Conservation (phyloP, 2,329 filamentous ascomycete genomes). For the Decorospora gaudefroyi region DNA sequence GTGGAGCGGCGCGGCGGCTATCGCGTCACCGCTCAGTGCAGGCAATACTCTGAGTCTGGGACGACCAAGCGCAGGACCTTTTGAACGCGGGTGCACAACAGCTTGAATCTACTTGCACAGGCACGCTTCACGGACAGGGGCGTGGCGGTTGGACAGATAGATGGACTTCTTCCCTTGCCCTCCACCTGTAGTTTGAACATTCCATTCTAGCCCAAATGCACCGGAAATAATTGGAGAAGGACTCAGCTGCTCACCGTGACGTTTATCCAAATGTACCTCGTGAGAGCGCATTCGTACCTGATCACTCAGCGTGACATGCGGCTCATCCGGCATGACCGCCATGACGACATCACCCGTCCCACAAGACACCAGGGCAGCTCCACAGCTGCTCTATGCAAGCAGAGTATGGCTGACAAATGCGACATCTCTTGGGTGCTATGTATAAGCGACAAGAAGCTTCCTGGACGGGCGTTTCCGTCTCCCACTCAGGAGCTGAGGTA, state of each 20-base stretch:
- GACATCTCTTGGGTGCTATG: too few species aligned
- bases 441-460: neutral
- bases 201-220: conserved; percentile 27
- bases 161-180: conserved; percentile 20
- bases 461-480: neutral
- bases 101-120: neutral
- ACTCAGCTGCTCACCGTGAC: conserved; percentile 4
- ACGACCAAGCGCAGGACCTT: conserved; percentile 7
- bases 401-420: too few species aligned
- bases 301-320: conserved; percentile 39
- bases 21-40: conserved; percentile 9
- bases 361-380: conserved; percentile 11
- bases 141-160: conserved; percentile 5
- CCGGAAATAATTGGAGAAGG: conserved; percentile 17
- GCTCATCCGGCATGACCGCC: conserved; percentile 34
- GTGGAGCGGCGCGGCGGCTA: conserved; percentile 11
- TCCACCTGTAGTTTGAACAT: conserved; percentile 31
- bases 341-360: conserved; percentile 42
- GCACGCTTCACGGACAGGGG: neutral
- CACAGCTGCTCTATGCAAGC: neutral
- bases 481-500: too few species aligned
- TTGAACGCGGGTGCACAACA: conserved; percentile 1
- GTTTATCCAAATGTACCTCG: conserved; percentile 7
- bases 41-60: conserved; percentile 10
- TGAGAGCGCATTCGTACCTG: conserved; percentile 25